phyloP scores from a whole-genome alignment of 2,329 filamentous ascomycete species.

The Sporothrix dimorphospora region DNA sequence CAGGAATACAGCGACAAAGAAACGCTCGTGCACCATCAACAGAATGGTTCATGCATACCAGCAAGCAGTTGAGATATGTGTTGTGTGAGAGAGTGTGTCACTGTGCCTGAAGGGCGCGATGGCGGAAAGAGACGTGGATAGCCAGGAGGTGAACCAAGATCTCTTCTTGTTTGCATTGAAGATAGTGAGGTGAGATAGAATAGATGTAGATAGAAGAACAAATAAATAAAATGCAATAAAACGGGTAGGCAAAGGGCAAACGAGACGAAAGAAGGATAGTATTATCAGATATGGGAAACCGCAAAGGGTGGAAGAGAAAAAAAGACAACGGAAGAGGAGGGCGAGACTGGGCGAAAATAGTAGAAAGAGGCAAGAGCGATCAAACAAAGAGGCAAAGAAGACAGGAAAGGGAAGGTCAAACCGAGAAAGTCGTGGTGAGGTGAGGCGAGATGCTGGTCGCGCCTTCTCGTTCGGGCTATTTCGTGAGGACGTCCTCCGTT shows the following conservation, averaged over 20 bases:
- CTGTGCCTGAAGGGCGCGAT: neutral
- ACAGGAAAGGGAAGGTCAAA: slow-evolving; percentile 21
- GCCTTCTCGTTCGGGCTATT: slow-evolving; percentile 19
- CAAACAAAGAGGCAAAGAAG: neutral
- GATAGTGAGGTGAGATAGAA: neutral
- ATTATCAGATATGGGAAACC: neutral
- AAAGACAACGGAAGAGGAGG: neutral
- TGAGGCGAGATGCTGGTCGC: neutral
- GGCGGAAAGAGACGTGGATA: slow-evolving; percentile 18
- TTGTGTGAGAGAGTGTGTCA: neutral
- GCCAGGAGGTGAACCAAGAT: slow-evolving; percentile 12
- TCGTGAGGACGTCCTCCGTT: slow-evolving; percentile 21
- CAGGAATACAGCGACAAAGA: neutral
- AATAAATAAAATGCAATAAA: neutral
- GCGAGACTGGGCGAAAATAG: neutral
- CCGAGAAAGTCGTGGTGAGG: slow-evolving; percentile 3
- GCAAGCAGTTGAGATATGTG: slow-evolving; percentile 19
- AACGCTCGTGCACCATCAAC: slow-evolving; percentile 14
- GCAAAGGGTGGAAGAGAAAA: neutral
- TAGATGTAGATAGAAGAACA: neutral
- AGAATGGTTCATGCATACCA: slow-evolving; percentile 26
- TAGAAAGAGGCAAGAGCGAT: neutral
- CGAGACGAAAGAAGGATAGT: neutral
- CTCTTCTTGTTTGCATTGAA: slow-evolving; percentile 10
- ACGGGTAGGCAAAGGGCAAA: neutral